Conservation (phyloP, 805 yeast genomes). For the Aciculoconidium aculeatum region DNA sequence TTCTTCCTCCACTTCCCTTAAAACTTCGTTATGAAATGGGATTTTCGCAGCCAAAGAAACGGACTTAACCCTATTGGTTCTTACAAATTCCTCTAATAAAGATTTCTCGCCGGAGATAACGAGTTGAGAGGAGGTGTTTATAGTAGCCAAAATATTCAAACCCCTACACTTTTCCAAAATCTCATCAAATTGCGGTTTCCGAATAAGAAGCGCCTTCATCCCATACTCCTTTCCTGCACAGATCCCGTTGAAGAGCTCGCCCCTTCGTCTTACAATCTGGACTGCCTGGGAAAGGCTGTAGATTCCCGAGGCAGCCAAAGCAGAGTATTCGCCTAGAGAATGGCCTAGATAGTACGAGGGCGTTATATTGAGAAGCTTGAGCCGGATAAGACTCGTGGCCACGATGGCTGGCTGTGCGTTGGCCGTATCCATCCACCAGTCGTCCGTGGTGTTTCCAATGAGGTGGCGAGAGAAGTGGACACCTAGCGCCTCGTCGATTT, state of each 20-base stretch:
- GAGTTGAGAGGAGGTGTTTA: constrained; percentile 38
- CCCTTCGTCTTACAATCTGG: constrained; percentile 40
- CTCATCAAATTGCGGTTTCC: neutral
- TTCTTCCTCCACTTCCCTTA: constrained; percentile 31
- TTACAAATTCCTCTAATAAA: constrained; percentile 19
- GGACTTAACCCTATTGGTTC: constrained; percentile 16
- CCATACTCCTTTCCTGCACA: constrained; percentile 2
- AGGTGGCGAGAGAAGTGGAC: constrained; percentile 13
- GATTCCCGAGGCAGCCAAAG: constrained; percentile 32
- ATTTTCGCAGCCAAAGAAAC: constrained; percentile 38
- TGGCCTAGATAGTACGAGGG: constrained; percentile 36
- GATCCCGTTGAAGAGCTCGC: constrained; percentile 33
- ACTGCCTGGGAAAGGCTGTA: constrained; percentile 30
- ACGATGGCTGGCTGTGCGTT: constrained; percentile 53
- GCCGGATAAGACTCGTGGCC: constrained; percentile 20
- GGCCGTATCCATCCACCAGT: constrained; percentile 29
- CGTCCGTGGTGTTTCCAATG: constrained; percentile 7
- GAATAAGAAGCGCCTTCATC: constrained; percentile 9
- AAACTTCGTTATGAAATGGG: constrained; percentile 44
- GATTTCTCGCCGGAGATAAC: constrained; percentile 38
- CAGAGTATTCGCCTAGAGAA: constrained; percentile 48
- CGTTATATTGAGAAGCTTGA: no score
- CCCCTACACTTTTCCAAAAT: neutral
- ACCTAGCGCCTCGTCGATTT: constrained; percentile 17
- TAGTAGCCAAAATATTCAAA: constrained; percentile 39